Evolutionary conservation across 2,329 filamentous ascomycete genomes (phyloP).

Genomic region (Penicillium concentricum): DNA sequence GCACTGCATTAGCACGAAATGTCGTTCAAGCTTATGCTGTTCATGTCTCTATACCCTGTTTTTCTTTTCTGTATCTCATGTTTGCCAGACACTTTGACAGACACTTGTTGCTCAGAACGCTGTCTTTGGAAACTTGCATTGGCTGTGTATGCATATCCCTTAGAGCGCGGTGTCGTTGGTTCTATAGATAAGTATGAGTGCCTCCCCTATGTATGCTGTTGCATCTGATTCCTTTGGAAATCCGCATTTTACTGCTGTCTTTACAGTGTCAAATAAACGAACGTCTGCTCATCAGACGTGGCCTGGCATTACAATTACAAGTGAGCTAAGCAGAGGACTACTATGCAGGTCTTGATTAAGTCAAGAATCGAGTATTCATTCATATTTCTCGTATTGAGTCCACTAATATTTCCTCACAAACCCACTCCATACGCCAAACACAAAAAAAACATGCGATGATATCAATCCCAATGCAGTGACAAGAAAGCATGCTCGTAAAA

Average conservation of each 20-base stretch:
- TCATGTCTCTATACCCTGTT: slow-evolving; percentile 11
- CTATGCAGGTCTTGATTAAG: neutral
- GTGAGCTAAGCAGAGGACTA: neutral
- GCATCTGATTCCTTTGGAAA: neutral
- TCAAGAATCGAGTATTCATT: slow-evolving; percentile 9
- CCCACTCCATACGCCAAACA: slow-evolving; percentile 24
- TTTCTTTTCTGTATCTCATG: neutral
- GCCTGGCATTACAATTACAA: neutral
- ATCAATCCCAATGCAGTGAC: slow-evolving; percentile 26
- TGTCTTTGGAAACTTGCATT: neutral
- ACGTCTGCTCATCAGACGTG: neutral
- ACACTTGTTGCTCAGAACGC: neutral
- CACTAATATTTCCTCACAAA: slow-evolving; percentile 8
- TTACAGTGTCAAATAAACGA: neutral
- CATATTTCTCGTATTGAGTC: slow-evolving; percentile 11
- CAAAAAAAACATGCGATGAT: slow-evolving; percentile 21
- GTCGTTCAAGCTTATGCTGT: slow-evolving; percentile 1
- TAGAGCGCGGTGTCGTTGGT: neutral
- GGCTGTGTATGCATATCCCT: neutral
- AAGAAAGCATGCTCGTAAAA: slow-evolving; percentile 21
- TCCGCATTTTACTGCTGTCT: neutral
- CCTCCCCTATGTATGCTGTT: neutral
- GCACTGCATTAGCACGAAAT: slow-evolving; percentile 2
- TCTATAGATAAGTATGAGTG: neutral
- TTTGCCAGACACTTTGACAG: neutral